Conservation (phyloP, 2,329 filamentous ascomycete species). For the Dryadomyces quercus-mongolicae region DNA sequence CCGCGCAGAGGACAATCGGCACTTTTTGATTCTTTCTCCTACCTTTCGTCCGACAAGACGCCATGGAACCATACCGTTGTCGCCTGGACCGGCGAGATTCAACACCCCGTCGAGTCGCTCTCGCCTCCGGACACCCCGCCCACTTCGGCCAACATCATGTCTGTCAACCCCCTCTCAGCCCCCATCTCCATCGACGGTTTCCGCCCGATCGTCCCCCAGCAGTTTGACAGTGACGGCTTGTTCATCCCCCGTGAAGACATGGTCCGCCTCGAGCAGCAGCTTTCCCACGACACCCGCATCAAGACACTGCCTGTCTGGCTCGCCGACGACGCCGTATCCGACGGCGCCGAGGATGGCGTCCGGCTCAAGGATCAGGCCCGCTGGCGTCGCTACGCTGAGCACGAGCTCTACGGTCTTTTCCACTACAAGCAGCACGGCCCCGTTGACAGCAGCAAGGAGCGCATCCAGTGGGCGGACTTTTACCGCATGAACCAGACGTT, state of each 20-base stretch:
- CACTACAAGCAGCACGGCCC: slow-evolving; percentile 95
- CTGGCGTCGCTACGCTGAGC: slow-evolving; percentile 85
- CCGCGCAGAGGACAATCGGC: slow-evolving; percentile 79
- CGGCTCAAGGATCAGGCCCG: slow-evolving; percentile 68
- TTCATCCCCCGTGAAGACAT: slow-evolving; percentile 61
- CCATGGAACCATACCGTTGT: slow-evolving; percentile 89
- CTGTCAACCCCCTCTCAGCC: slow-evolving; percentile 64
- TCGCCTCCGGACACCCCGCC: slow-evolving; percentile 36
- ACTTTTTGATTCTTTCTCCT: slow-evolving; percentile 79
- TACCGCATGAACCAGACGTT: slow-evolving; percentile 88
- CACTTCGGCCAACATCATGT: slow-evolving; percentile 35
- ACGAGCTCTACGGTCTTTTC: slow-evolving; percentile 83
- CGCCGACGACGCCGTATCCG: slow-evolving; percentile 50
- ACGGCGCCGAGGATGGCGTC: slow-evolving; percentile 54
- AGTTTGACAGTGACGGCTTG: slow-evolving; percentile 52
- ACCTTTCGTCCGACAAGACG: slow-evolving; percentile 71
- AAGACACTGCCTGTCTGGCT: slow-evolving; percentile 85
- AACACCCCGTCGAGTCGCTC: slow-evolving; percentile 31
- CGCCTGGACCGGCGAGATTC: slow-evolving; percentile 88
- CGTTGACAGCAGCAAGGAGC: slow-evolving; percentile 69
- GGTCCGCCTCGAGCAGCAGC: slow-evolving; percentile 57
- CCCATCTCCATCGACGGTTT: slow-evolving; percentile 65
- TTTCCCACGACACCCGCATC: slow-evolving; percentile 61
- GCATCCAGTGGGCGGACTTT: slow-evolving; percentile 83
- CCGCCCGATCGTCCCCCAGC: slow-evolving; percentile 44